Evolutionary conservation across 1,139 yeast species (phyloP), one percentile per base, ranked within the genome.

Genomic region (Blastobotrys persicus): DNA sequence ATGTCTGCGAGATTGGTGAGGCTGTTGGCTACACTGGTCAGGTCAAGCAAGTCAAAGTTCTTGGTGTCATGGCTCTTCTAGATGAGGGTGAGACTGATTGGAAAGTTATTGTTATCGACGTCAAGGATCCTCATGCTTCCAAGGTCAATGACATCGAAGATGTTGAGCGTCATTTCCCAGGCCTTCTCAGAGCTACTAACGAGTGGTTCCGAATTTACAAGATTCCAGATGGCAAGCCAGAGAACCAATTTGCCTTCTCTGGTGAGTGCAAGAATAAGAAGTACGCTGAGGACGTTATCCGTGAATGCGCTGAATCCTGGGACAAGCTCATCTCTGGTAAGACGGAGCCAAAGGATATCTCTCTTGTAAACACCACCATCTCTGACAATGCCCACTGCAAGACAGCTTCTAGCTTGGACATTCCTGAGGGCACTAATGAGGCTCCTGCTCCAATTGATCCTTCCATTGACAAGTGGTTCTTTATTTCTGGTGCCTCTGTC

Each of bases 21-120:
- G 64, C 81, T 26, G 73, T 74, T 13, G 83, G 91, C 40, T 74
- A 80, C 56, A 77, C 88, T 39, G 94, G 94, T 55, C 85, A 83
- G 68, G 76, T 85, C 59, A 84, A 82, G 74, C 85, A 79, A 66
- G 97, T 89, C 57, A 92, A 92, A 74, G 83, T 92, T 3, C 77
- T 92, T 54, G 98, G 98, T 48, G 88, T 91, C 54, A 77, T 92
- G 78, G 98, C 97, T 4, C 77, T 92, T 63, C 83, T 92, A 55
- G 98, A 92, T 65, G 98, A 91, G 70, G 98, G 97, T 58, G 98
- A 92, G 73, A 79, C 96, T 53, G 98, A 92, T 73, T 92, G 98
- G 98, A 92, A 92, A 74, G 77, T 92, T 55, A 83, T 92, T 60
- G 95, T 81, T 44, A 88, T 92, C 59, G 91, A 89, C 62, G 77